These are phyloP conservation scores for Synchytrium microbalum DNA, from an alignment of 371 early-diverging fungal genomes.

Conservation along the genomic window DNA sequence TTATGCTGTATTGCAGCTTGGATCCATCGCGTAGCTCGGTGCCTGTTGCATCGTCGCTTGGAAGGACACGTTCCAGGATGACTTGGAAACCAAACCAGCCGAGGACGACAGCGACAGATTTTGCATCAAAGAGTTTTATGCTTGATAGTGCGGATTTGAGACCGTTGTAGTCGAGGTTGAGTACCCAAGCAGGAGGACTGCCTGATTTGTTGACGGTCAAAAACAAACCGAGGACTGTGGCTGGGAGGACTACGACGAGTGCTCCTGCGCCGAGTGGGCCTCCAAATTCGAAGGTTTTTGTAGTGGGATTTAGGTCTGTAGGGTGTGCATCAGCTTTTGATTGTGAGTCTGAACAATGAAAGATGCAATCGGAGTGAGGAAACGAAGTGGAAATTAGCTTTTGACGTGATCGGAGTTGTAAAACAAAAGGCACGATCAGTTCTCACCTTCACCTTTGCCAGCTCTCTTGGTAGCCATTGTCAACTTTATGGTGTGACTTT, in stretches of 20 bases:
- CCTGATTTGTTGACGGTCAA: conserved; percentile 2
- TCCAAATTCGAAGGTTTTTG: conserved; percentile 3
- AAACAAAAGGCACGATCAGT: background rate
- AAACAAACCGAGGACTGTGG: background rate
- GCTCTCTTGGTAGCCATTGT: background rate
- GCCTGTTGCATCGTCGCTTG: conserved; percentile 64
- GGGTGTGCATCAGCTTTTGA: background rate
- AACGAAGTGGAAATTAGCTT: background rate
- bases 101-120: conserved; percentile 47
- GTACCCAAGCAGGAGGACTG: background rate
- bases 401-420: background rate
- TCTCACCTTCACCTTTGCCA: background rate
- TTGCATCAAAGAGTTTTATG: background rate
- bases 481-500: too few species aligned
- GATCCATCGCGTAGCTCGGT: conserved; percentile 59
- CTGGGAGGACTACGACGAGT: conserved; percentile 1
- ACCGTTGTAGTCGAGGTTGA: background rate
- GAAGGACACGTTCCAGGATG: conserved; percentile 52
- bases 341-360: background rate
- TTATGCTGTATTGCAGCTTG: conserved; percentile 62
- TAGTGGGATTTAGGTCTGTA: conserved; percentile 7
- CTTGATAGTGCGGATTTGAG: background rate
- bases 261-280: conserved; percentile 5
- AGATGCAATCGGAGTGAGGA: too few species aligned
- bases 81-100: conserved; percentile 63